Evolutionary conservation across 306 rosid species (phyloP).

Genomic region (Inga oerstediana): DNA sequence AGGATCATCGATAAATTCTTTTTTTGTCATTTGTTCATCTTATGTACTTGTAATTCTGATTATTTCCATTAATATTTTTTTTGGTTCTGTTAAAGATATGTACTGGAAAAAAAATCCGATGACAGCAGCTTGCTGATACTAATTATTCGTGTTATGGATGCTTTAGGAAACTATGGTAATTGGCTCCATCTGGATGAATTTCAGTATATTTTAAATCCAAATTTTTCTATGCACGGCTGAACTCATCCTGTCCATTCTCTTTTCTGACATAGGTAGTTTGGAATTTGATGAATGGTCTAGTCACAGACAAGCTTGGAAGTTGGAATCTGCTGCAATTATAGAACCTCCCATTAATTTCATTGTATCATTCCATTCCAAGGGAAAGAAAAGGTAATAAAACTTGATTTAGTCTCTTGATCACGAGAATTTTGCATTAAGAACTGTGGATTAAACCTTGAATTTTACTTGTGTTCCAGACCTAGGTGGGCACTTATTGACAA

Average conservation of each 20-base stretch:
- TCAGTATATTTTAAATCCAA: slow-evolving; percentile 18
- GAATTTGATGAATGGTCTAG: slow-evolving; percentile 97
- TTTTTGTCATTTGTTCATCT: slow-evolving; percentile 33
- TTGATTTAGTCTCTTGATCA: slow-evolving; percentile 26
- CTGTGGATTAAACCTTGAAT: slow-evolving; percentile 23
- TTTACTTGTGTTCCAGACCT: slow-evolving; percentile 60
- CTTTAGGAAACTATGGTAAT: slow-evolving; percentile 95
- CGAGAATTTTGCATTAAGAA: slow-evolving; percentile 23
- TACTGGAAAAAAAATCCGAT: slow-evolving; percentile 84
- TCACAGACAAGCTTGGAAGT: slow-evolving; percentile 99
- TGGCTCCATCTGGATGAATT: slow-evolving; percentile 17
- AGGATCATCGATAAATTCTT: slow-evolving; percentile 32
- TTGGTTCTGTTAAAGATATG: slow-evolving; percentile 55
- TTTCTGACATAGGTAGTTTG: slow-evolving; percentile 66
- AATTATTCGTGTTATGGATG: slow-evolving; percentile 90
- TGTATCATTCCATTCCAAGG: slow-evolving; percentile 79
- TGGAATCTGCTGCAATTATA: slow-evolving; percentile 91
- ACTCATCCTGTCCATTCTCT: slow-evolving; percentile 30
- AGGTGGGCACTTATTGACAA: slow-evolving; percentile 99
- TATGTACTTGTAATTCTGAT: slow-evolving; percentile 28
- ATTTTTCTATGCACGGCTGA: slow-evolving; percentile 24
- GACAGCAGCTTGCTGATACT: slow-evolving; percentile 93
- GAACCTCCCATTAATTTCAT: slow-evolving; percentile 93
- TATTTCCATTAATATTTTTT: slow-evolving; percentile 34
- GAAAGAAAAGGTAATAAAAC: slow-evolving; percentile 77